A percentile compares a stretch with the other conserved stretches of the same genome.
These are phyloP conservation scores for Psilocybe azurescens DNA, from an alignment of 768 basidiomycete species.

Conservation along the genomic window DNA sequence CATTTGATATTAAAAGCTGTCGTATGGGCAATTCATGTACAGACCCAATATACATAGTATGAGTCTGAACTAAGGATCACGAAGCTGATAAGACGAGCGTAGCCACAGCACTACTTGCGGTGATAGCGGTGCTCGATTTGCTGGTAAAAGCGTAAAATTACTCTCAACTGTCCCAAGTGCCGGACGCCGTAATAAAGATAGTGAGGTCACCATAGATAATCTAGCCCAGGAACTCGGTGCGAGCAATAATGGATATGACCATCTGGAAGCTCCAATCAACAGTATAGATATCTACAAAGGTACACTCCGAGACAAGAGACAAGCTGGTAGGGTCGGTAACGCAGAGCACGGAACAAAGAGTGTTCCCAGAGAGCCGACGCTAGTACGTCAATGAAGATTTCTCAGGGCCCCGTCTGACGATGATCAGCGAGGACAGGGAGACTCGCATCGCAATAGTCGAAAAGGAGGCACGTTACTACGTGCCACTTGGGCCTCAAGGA, in stretches of 20 bases:
- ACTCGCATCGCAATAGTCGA: constrained; percentile 1
- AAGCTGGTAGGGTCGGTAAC: not conserved
- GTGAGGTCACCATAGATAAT: not conserved
- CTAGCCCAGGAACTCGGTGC: not conserved
- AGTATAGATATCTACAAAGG: not conserved
- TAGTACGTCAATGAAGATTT: constrained; percentile 5
- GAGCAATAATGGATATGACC: not conserved
- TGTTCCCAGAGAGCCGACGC: not conserved
- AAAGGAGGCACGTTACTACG: constrained; percentile 6
- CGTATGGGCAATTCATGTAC: constrained; percentile 2
- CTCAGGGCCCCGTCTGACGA: constrained; percentile 3
- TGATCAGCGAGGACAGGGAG: constrained; percentile 7
- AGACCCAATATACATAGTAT: not conserved
- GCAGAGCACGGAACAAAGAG: constrained; percentile 3
- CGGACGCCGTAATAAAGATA: not conserved
- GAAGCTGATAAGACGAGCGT: constrained; percentile 3
- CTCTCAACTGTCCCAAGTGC: not conserved
- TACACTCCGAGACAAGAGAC: not conserved
- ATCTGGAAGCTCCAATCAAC: not conserved
- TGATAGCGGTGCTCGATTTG: constrained; percentile 12
- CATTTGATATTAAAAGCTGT: not conserved
- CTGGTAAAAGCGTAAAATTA: constrained; percentile 7
- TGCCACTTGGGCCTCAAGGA: constrained; percentile 6
- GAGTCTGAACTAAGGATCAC: not conserved
- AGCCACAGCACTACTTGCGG: not conserved